Percentiles rank a stretch among this genome's conserved stretches.
Evolutionary conservation across 345 rosid species (phyloP).

Genomic region (Euphorbia pulcherrima): DNA sequence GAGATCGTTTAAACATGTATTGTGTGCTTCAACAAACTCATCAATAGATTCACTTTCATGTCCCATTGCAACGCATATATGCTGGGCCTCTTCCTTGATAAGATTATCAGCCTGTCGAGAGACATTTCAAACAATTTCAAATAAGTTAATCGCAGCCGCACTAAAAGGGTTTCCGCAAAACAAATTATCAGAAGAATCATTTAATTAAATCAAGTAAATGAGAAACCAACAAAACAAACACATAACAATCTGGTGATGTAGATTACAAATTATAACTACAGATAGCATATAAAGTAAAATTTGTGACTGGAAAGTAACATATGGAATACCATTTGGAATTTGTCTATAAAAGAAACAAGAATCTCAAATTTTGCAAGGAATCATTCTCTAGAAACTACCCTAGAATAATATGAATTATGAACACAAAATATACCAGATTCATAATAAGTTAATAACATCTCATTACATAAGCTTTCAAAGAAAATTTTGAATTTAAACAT

Average conservation of each 20-base stretch:
- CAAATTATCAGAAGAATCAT: not conserved
- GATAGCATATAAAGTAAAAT: not conserved
- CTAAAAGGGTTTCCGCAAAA: not conserved
- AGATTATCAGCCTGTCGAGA: constrained; percentile 59
- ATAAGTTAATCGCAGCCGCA: not conserved
- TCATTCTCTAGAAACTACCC: not conserved
- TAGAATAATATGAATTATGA: not conserved
- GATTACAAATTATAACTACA: not conserved
- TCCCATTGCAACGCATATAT: constrained; percentile 81
- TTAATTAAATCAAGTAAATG: not conserved
- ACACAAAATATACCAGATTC: not conserved
- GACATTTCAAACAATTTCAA: constrained; percentile 9
- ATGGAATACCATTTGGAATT: not conserved
- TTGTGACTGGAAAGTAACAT: not conserved
- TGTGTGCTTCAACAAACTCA: constrained; percentile 85
- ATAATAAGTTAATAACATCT: not conserved
- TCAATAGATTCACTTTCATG: constrained; percentile 80
- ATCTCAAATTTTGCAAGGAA: not conserved
- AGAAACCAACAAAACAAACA: not conserved
- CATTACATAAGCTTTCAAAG: not conserved
- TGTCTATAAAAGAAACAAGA: not conserved
- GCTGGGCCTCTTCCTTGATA: constrained; percentile 65
- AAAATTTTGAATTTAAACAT: not conserved
- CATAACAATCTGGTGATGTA: not conserved
- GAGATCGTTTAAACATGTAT: constrained; percentile 81